Evolutionary conservation across 116 monocot species (phyloP).

Genomic region (Papilionanthe hybrid): DNA sequence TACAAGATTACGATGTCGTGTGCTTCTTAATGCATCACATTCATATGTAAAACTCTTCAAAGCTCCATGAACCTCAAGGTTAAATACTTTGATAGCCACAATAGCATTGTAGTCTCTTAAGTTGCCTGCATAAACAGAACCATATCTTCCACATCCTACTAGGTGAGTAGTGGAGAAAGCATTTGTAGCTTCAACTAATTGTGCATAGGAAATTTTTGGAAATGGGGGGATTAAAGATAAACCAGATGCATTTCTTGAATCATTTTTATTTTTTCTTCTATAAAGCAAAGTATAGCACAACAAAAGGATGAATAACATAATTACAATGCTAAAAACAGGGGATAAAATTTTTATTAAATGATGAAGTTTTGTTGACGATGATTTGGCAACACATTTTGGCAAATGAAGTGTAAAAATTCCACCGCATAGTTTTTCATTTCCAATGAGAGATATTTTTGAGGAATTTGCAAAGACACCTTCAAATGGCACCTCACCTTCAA

Average conservation of each 20-base stretch:
- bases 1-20: constrained; percentile 38
- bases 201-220: too few relatives aligned
- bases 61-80: constrained; percentile 26
- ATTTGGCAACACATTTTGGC: constrained; percentile 14
- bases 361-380: constrained; percentile 16
- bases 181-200: too few relatives aligned
- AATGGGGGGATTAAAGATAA: too few relatives aligned
- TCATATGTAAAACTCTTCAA: constrained; percentile 27
- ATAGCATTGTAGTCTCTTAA: neutral
- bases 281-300: too few relatives aligned
- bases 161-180: too few relatives aligned
- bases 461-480: constrained; percentile 26
- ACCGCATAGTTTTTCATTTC: constrained; percentile 30
- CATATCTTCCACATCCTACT: too few relatives aligned
- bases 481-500: constrained; percentile 12
- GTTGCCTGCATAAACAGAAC: too few relatives aligned
- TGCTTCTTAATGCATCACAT: constrained; percentile 30
- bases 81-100: constrained; percentile 41
- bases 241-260: too few relatives aligned
- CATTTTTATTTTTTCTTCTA: too few relatives aligned
- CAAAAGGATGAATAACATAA: too few relatives aligned
- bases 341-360: neutral
- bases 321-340: too few relatives aligned
- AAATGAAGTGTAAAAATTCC: constrained; percentile 16
- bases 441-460: constrained; percentile 11